These are phyloP conservation scores for Paecilomyces formosus DNA, from an alignment of 2,329 filamentous ascomycete species.

Conservation along the genomic window DNA sequence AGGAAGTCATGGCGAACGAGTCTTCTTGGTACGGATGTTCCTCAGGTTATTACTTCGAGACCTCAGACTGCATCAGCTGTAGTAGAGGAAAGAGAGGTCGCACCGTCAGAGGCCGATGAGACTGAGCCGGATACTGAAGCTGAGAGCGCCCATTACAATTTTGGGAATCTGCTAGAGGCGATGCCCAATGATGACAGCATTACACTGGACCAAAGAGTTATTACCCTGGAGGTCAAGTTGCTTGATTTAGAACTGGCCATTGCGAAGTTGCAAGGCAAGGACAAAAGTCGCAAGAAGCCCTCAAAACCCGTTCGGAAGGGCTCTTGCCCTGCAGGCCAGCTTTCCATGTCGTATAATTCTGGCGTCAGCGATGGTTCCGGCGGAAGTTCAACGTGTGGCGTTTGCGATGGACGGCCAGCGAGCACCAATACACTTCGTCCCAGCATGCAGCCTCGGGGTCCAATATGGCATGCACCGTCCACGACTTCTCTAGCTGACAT, in stretches of 20 bases:
- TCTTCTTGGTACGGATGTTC: constrained; percentile 18
- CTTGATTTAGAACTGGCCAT: constrained; percentile 45
- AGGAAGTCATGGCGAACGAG: constrained; percentile 30
- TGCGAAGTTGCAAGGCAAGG: constrained; percentile 37
- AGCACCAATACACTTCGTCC: constrained; percentile 18
- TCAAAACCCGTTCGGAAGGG: constrained; percentile 5
- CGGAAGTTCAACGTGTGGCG: constrained; percentile 5
- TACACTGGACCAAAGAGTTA: constrained; percentile 39
- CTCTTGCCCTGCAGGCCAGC: constrained; percentile 8
- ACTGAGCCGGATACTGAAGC: constrained; percentile 9
- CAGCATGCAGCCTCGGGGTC: constrained; percentile 18
- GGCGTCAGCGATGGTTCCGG: constrained; percentile 7
- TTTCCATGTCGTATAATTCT: constrained; percentile 7
- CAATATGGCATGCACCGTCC: constrained; percentile 18
- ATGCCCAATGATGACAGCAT: constrained; percentile 34
- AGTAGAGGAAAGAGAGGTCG: not conserved
- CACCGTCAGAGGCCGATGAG: constrained; percentile 6
- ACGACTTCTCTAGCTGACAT: constrained; percentile 24
- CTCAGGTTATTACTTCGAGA: constrained; percentile 7
- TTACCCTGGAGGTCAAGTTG: constrained; percentile 43
- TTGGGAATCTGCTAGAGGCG: constrained; percentile 30
- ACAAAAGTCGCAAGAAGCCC: constrained; percentile 7
- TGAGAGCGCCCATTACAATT: constrained; percentile 22
- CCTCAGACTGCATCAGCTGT: constrained; percentile 3
- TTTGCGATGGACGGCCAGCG: constrained; percentile 15